These are phyloP conservation scores for Petunia hybrid DNA, from an alignment of 305 asterid species.

Conservation along the genomic window DNA sequence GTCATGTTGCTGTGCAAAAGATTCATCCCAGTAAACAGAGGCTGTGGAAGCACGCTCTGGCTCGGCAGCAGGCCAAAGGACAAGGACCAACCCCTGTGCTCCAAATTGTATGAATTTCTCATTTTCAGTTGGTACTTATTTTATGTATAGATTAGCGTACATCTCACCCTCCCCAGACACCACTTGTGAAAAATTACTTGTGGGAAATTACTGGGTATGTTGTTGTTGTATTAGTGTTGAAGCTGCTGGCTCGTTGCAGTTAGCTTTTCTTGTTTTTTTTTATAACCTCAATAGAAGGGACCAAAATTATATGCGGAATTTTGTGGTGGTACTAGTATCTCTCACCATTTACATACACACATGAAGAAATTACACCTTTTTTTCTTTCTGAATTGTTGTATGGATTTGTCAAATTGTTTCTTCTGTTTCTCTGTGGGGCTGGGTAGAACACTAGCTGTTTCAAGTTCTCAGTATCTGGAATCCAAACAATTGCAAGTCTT, in stretches of 20 bases:
- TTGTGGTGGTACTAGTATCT: conserved; percentile 24
- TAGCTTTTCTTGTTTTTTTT: neutral
- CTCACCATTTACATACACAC: neutral
- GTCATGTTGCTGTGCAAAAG: conserved; percentile 95
- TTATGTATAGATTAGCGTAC: neutral
- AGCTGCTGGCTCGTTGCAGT: neutral
- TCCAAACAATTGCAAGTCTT: neutral
- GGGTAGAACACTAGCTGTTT: conserved; percentile 21
- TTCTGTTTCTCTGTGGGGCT: neutral
- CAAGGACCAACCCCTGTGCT: conserved; percentile 80
- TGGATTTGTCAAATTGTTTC: neutral
- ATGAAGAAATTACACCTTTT: neutral
- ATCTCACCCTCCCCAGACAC: no score
- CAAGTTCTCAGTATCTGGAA: neutral
- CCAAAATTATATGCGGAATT: neutral
- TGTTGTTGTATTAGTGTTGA: no score
- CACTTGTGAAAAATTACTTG: no score
- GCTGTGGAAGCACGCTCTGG: conserved; percentile 99
- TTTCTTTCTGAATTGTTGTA: neutral
- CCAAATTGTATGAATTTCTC: conserved; percentile 73
- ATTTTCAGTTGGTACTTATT: neutral
- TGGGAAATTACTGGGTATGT: no score
- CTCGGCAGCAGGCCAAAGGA: conserved; percentile 87
- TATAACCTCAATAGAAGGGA: conserved; percentile 6
- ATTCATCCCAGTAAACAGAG: conserved; percentile 88